Conservation (phyloP, 2,329 filamentous ascomycete genomes). For the Venturia asperata region DNA sequence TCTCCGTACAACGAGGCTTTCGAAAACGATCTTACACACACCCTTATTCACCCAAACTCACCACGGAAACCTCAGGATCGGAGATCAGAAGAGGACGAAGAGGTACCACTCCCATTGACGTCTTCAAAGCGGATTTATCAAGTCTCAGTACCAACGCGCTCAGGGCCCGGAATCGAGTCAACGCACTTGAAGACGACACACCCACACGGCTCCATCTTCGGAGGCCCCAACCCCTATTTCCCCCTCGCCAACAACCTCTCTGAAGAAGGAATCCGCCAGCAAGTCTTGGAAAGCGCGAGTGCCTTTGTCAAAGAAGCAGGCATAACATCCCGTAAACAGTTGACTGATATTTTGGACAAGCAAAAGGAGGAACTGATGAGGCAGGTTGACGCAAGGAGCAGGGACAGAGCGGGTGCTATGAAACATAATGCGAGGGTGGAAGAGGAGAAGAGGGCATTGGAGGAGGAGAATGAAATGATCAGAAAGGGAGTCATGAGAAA, state of each 20-base stretch:
- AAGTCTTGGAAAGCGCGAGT: background rate
- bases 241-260: background rate
- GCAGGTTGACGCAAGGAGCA: conserved; percentile 8
- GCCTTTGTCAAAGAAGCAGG: background rate
- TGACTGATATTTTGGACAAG: background rate
- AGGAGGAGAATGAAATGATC: conserved; percentile 16
- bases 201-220: conserved; percentile 31
- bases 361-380: conserved; percentile 9
- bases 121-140: background rate
- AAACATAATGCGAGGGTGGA: conserved; percentile 35
- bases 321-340: background rate
- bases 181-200: conserved; percentile 9
- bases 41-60: conserved; percentile 12
- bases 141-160: background rate
- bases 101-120: background rate
- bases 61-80: background rate
- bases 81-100: background rate
- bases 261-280: background rate
- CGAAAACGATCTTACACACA: conserved; percentile 14
- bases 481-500: conserved; percentile 6
- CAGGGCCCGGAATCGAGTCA: background rate
- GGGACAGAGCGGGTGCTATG: conserved; percentile 30
- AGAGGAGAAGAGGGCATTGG: conserved; percentile 26
- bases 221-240: background rate
- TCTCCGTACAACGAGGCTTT: conserved; percentile 15